Percentiles rank a stretch among this genome's conserved stretches.
Conservation (phyloP, 495 filamentous ascomycete species). For the Amphirosellinia nigrospora region DNA sequence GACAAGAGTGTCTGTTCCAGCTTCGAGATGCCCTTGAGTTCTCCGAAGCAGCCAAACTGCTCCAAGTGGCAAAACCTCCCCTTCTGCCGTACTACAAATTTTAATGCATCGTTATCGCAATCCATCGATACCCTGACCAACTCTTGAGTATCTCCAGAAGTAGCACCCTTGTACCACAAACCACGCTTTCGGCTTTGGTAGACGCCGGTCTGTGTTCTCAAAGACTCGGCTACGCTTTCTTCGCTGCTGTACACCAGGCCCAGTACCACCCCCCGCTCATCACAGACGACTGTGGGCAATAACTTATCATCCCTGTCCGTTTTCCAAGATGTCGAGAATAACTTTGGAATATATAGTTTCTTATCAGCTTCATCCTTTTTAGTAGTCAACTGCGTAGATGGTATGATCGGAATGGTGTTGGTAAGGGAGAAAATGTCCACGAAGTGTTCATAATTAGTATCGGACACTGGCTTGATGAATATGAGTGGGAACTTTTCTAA, state of each 20-base stretch:
- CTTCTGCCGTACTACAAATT: slow-evolving; percentile 87
- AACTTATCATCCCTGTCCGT: slow-evolving; percentile 87
- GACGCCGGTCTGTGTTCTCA: slow-evolving; percentile 87
- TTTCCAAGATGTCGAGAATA: slow-evolving; percentile 71
- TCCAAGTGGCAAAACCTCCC: slow-evolving; percentile 95
- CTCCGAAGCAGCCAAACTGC: slow-evolving; percentile 89
- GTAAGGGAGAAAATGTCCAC: slow-evolving; percentile 58
- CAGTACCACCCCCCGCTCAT: slow-evolving; percentile 83
- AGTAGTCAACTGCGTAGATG: slow-evolving; percentile 70
- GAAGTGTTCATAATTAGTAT: slow-evolving; percentile 56
- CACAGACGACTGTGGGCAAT: slow-evolving; percentile 84
- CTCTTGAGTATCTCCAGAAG: slow-evolving; percentile 91
- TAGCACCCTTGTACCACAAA: slow-evolving; percentile 95
- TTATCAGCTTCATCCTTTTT: slow-evolving; percentile 62
- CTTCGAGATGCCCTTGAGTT: slow-evolving; percentile 77
- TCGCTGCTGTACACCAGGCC: slow-evolving; percentile 92
- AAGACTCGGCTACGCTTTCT: slow-evolving; percentile 84
- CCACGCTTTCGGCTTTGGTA: slow-evolving; percentile 95
- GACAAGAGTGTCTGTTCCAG: slow-evolving; percentile 83
- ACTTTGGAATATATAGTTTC: slow-evolving; percentile 65
- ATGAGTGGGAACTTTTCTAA: slow-evolving; percentile 52
- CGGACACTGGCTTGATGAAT: slow-evolving; percentile 51
- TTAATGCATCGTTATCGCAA: slow-evolving; percentile 91
- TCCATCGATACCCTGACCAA: slow-evolving; percentile 83
- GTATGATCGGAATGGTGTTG: slow-evolving; percentile 78